Base-by-base conservation (phyloP, 805 yeast genomes). In the Ogataea nitratoaversa region DNA sequence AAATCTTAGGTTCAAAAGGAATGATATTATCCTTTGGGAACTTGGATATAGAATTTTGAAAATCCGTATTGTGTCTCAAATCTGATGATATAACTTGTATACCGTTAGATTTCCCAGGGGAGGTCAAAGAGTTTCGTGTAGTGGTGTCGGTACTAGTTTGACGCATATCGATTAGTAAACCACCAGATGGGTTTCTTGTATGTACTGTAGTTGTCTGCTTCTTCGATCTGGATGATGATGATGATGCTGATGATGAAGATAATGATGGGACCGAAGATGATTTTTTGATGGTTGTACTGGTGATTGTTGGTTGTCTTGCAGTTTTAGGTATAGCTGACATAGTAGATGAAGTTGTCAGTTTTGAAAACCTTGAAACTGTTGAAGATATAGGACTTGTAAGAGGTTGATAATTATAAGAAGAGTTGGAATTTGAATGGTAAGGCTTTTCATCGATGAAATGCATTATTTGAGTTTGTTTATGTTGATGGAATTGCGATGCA, bases 31-130 rank as follows among this genome's bases (percentile, higher is more conserved):
- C 51, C 37, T 59, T 60, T 1, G 63, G 59, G 37, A 60, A 61
- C 32, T 59, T 60, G n/a, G 62, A 52, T 8, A 60, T 54, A 32
- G 60, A 50, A 19, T 52, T 52, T 32, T 48, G 53, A 34, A 61
- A 61, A 30, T 56, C 58, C 11, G 45, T 19, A 40, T 55, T 54
- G 29, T 54, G 36, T 25, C 48, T 52, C 32, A 49, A 28, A 32
- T 37, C 40, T 6, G 30, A 27, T 8, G 30, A 27, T 11, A 22
- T 11, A 8, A n/a, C n/a, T n/a, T n/a, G n/a, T n/a, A n/a, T n/a
- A 27, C 5, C 16, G 16, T 27, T 27, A 27, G 13, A n/a, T n/a
- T n/a, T n/a, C n/a, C n/a, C n/a, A n/a, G n/a, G n/a, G n/a, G n/a
- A n/a, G n/a, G n/a, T n/a, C n/a, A n/a, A n/a, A n/a, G n/a, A n/a